A percentile compares a stretch with the other conserved stretches of the same genome.
Evolutionary conservation across 1,139 yeast genomes (phyloP).

Genomic region (Hyphopichia pseudoburtonii): DNA sequence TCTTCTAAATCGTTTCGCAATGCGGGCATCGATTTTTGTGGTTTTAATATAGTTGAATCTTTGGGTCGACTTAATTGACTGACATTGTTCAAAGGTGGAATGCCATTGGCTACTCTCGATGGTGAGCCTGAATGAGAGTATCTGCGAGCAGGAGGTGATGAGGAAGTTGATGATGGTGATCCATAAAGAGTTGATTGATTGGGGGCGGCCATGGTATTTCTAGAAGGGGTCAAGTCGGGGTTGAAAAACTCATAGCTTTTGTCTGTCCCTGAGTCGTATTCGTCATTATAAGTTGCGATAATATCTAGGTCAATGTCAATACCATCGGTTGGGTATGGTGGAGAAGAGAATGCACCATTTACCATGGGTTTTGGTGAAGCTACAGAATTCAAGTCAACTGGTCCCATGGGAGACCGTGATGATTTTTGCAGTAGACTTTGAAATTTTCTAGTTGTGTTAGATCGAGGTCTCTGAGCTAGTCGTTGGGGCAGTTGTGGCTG

Average conservation of each 20-base stretch:
- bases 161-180: background rate
- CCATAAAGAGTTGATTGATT: background rate
- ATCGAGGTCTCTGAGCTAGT: constrained; percentile 1
- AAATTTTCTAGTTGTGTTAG: constrained; percentile 1
- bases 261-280: background rate
- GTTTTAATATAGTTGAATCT: constrained; percentile 2
- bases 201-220: too few relatives aligned
- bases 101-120: constrained; percentile 10
- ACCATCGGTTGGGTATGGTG: constrained; percentile 11
- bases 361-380: too few relatives aligned
- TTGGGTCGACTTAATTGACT: constrained; percentile 4
- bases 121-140: constrained; percentile 12
- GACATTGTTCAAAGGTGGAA: constrained; percentile 13
- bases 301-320: background rate
- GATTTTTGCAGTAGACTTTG: constrained; percentile 4
- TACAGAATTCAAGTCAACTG: background rate
- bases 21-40: constrained; percentile 4
- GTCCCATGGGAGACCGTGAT: background rate
- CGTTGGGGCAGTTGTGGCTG: background rate
- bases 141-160: constrained; percentile 1
- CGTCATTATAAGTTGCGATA: constrained; percentile 3
- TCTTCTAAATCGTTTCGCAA: background rate
- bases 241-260: constrained; percentile 2
- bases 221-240: constrained; percentile 3
- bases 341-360: background rate